These are phyloP conservation scores for Macaranga tanarius DNA, from an alignment of 441 rosid species.

Conservation along the genomic window DNA sequence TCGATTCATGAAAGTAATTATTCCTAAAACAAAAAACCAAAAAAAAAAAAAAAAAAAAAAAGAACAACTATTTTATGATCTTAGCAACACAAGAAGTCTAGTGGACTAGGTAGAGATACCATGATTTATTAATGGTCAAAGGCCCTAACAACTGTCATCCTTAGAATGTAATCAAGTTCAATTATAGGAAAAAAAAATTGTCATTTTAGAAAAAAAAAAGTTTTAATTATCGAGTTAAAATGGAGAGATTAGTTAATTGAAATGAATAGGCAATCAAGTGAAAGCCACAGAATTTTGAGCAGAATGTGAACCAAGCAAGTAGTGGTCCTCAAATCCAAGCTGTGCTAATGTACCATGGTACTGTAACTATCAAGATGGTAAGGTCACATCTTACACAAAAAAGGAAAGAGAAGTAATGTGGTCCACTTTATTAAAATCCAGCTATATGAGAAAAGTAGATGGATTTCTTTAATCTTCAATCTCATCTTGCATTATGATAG, in stretches of 20 bases:
- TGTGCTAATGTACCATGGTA: constrained; percentile 28
- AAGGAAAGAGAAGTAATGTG: constrained; percentile 35
- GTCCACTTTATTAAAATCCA: constrained; percentile 29
- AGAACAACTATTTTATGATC: too few species aligned
- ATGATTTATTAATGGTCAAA: too few species aligned
- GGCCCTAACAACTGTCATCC: too few species aligned
- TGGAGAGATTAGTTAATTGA: neutral
- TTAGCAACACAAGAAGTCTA: too few species aligned
- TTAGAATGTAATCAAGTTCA: neutral
- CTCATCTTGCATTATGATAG: neutral
- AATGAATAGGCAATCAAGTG: neutral
- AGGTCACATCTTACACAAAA: constrained; percentile 49
- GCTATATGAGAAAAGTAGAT: constrained; percentile 3
- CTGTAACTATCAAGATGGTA: constrained; percentile 31
- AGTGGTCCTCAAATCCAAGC: constrained; percentile 39
- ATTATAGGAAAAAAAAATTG: neutral
- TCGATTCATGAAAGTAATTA: too few species aligned
- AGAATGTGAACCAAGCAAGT: constrained; percentile 30
- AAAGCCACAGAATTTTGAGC: constrained; percentile 26
- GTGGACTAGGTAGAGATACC: too few species aligned
- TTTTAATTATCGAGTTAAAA: too few species aligned
- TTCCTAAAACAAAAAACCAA: too few species aligned
- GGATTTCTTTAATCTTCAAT: constrained; percentile 5
- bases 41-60: too few species aligned
- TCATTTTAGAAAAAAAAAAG: too few species aligned